Conservation (phyloP, 495 filamentous ascomycete genomes). For the Copromyces sp. region DNA sequence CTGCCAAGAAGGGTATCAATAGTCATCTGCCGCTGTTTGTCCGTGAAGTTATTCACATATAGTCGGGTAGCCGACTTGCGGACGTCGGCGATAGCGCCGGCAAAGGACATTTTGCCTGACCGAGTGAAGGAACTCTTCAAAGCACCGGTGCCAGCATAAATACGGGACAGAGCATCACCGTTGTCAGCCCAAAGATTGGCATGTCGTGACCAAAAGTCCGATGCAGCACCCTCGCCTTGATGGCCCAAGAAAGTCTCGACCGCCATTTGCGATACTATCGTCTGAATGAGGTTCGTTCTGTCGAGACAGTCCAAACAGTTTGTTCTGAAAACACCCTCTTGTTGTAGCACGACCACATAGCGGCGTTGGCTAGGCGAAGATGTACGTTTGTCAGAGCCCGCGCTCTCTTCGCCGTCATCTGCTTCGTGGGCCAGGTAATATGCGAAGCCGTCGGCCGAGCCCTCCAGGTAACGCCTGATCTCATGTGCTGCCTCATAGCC, state of each 20-base stretch:
- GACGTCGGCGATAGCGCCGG: conserved; percentile 88
- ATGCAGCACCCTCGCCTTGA: conserved; percentile 49
- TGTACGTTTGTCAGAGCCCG: not conserved
- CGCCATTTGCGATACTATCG: conserved; percentile 85
- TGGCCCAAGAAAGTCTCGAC: conserved; percentile 69
- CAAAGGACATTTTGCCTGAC: conserved; percentile 89
- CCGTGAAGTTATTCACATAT: conserved; percentile 95
- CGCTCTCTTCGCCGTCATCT: conserved; percentile 31
- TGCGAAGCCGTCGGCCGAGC: conserved; percentile 74
- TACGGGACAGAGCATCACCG: conserved; percentile 86
- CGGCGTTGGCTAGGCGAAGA: conserved; percentile 26
- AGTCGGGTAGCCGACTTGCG: conserved; percentile 87
- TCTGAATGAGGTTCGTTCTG: conserved; percentile 92
- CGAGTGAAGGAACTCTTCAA: conserved; percentile 95
- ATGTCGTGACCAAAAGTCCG: conserved; percentile 85
- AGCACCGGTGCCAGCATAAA: conserved; percentile 93
- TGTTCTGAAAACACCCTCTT: conserved; percentile 89
- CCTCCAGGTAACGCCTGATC: conserved; percentile 62
- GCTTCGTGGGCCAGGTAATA: conserved; percentile 77
- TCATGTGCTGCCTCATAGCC: conserved; percentile 81
- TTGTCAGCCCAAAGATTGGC: conserved; percentile 97
- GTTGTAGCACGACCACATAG: conserved; percentile 67
- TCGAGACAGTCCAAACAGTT: conserved; percentile 97
- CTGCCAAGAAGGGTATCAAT: conserved; percentile 86
- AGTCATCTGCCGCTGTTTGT: conserved; percentile 85